Base-by-base conservation (phyloP, 164 flowering plant species). In the Sextonia rubra region DNA sequence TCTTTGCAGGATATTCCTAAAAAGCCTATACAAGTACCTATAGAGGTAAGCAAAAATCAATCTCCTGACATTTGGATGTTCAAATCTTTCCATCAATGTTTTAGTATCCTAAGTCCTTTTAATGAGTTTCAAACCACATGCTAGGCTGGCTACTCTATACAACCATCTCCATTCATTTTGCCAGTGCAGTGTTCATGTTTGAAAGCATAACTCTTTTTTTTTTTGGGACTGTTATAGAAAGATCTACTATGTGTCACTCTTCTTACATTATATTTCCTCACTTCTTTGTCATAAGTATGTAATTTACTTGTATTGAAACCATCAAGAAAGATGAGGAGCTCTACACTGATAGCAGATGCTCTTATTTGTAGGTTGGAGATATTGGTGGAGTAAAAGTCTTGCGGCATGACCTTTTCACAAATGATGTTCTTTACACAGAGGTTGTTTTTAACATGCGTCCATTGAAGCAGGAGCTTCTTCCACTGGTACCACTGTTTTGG, bases 401-500 rank as follows among this genome's bases (percentile, higher is more conserved):
- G 86, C 84, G 80, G 79, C 99, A 96, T 79, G 96, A 93, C 65
- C 94, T 96, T 58, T 93, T 92, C 84, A 96, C 99, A 69, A 93
- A 96, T 80, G 98, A 93, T 82, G 97, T 96, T 70, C 88, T 96
- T 48, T 96, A 96, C 78, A 69, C 92, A 66, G 97, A 96, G 80
- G 82, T 88, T 71, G 98, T 92, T 60, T 91, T 96, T 64, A 73
- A 91, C 70, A 87, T 93, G 99, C 81, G 89, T 76, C 80, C 93
- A 22, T 79, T 96, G 80, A 92, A 92, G 83, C 91, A 86, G 77
- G 98, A 91, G 73, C 98, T 92, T 79, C 91, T 96, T 71, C 98
- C 91, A 62, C 75, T 96, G 71, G 91, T 96, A 48, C 99, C 99
- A 64, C 82, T 96, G 52, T 96, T 96, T 76, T 96, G 98, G 99